These are phyloP conservation scores for Trichoderma reesei DNA, from an alignment of 495 filamentous ascomycete genomes.

Conservation along the genomic window DNA sequence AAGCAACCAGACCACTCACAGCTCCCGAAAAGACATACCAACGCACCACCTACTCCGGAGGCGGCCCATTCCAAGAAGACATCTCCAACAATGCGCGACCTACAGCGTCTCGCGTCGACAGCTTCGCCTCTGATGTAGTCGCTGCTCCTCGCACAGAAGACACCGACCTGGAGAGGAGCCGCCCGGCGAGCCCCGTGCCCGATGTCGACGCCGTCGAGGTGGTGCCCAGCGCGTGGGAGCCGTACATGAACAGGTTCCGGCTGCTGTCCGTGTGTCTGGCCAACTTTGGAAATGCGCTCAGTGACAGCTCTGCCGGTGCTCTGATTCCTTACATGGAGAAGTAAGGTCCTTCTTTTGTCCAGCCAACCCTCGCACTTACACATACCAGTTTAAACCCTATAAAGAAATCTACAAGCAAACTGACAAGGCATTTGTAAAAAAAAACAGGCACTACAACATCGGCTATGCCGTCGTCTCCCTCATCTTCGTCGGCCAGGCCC, in stretches of 20 bases:
- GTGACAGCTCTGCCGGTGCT: slow-evolving; percentile 58
- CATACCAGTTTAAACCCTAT: not conserved
- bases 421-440: slow-evolving; percentile 10
- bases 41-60: slow-evolving; percentile 30
- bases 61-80: slow-evolving; percentile 24
- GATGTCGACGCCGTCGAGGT: slow-evolving; percentile 13
- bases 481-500: slow-evolving; percentile 69
- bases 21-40: slow-evolving; percentile 28
- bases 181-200: slow-evolving; percentile 29
- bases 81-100: slow-evolving; percentile 17
- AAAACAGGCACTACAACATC: slow-evolving; percentile 56
- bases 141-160: slow-evolving; percentile 32
- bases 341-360: slow-evolving; percentile 17
- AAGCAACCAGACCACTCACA: slow-evolving; percentile 14
- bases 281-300: slow-evolving; percentile 48
- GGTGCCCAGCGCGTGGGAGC: slow-evolving; percentile 32
- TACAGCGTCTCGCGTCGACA: slow-evolving; percentile 11
- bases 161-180: slow-evolving; percentile 45
- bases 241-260: slow-evolving; percentile 44
- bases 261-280: slow-evolving; percentile 38
- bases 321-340: slow-evolving; percentile 61
- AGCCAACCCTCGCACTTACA: slow-evolving; percentile 1
- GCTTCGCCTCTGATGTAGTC: slow-evolving; percentile 17
- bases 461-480: slow-evolving; percentile 66
- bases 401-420: not conserved